Conservation (phyloP, 352 stramenopile genomes). For the Aphanomyces cochlioides region DNA sequence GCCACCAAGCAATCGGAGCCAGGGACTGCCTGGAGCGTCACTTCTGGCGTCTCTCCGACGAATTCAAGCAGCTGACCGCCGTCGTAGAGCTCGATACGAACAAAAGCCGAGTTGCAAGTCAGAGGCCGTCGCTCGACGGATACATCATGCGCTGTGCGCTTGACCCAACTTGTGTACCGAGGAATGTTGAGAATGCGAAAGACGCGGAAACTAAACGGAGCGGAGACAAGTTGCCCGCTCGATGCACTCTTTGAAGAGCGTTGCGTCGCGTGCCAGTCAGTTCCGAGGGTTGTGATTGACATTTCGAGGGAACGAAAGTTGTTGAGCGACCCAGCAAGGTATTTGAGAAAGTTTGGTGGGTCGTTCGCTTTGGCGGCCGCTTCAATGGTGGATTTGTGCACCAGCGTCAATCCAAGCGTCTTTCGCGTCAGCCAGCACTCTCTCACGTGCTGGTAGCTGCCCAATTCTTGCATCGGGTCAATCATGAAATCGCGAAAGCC, state of each 20-base stretch:
- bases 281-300: conserved; percentile 17
- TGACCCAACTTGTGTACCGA: conserved; percentile 53
- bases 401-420: conserved; percentile 73
- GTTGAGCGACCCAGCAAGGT: conserved; percentile 58
- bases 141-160: conserved; percentile 67
- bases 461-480: conserved; percentile 71
- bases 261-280: neutral
- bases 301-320: conserved; percentile 6
- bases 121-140: conserved; percentile 46
- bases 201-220: conserved; percentile 69
- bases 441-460: conserved; percentile 84
- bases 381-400: conserved; percentile 33
- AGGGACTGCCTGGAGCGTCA: conserved; percentile 59
- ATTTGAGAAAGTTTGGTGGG: conserved; percentile 60
- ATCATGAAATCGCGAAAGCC: conserved; percentile 85
- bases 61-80: conserved; percentile 65
- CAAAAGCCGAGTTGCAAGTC: conserved; percentile 58
- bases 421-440: conserved; percentile 84
- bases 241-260: neutral
- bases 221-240: conserved; percentile 37
- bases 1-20: conserved; percentile 57
- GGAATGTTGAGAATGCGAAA: conserved; percentile 78
- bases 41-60: conserved; percentile 64
- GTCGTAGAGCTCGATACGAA: conserved; percentile 75
- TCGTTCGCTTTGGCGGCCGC: conserved; percentile 18